Evolutionary conservation across 177 flowering plant genomes (phyloP).

Genomic region (Telopea speciosissima): DNA sequence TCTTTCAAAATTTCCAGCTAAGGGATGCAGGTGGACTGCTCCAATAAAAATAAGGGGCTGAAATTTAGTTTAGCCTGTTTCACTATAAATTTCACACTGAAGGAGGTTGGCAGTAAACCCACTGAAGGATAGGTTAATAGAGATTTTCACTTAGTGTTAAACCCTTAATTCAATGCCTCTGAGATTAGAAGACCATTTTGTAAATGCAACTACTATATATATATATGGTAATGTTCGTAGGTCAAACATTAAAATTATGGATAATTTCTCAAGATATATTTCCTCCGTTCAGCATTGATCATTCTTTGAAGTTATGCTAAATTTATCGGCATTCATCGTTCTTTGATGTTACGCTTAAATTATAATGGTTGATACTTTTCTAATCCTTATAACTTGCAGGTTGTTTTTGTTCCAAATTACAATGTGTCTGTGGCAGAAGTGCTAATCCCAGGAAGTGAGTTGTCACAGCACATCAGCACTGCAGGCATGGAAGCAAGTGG

Average conservation of each 20-base stretch:
- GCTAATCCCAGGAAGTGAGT: constrained; percentile 97
- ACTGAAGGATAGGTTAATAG: too few relatives aligned
- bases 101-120: too few relatives aligned
- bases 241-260: too few relatives aligned
- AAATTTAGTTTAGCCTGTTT: too few relatives aligned
- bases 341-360: background rate
- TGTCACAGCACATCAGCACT: constrained; percentile 96
- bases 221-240: too few relatives aligned
- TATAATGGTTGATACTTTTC: background rate
- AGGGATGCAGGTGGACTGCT: background rate
- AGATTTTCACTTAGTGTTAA: too few relatives aligned
- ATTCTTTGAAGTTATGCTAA: background rate
- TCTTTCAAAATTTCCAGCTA: background rate
- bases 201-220: too few relatives aligned
- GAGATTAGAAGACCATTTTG: too few relatives aligned
- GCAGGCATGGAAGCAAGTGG: constrained; percentile 99
- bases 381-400: constrained; percentile 38
- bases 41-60: too few relatives aligned
- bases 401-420: constrained; percentile 93
- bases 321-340: too few relatives aligned
- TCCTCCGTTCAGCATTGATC: background rate
- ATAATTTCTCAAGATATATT: background rate
- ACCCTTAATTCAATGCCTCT: too few relatives aligned
- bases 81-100: too few relatives aligned
- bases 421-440: constrained; percentile 94